Percentiles rank a stretch among this genome's conserved stretches.
Evolutionary conservation across 805 yeast genomes (phyloP).

Genomic region (Starmerella powellii): DNA sequence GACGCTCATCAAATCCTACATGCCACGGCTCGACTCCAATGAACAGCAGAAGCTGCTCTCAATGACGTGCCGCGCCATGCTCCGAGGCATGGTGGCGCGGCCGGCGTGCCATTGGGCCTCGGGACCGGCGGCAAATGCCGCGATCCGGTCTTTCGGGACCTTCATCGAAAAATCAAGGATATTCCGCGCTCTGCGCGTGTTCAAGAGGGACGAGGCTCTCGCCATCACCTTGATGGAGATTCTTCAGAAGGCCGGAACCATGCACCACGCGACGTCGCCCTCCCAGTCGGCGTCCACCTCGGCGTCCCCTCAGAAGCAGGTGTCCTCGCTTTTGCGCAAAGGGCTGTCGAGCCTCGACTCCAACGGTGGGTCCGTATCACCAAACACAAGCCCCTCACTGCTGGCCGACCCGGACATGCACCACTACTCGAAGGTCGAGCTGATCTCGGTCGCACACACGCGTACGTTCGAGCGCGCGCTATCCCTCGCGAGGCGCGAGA

Average conservation of each 20-base stretch:
- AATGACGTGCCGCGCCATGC: neutral
- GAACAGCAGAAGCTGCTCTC: conserved; percentile 2
- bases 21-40: conserved; percentile 1
- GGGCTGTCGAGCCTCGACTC: too few species aligned
- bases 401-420: neutral
- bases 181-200: conserved; percentile 3
- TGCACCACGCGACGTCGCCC: neutral
- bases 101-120: neutral
- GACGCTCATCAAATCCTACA: neutral
- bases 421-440: neutral
- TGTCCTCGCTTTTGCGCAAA: neutral
- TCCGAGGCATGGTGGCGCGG: neutral
- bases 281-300: neutral
- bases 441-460: neutral
- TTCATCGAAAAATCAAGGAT: conserved; percentile 1
- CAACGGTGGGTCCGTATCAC: too few species aligned
- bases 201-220: conserved; percentile 2
- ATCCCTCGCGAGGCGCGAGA: neutral
- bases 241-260: neutral
- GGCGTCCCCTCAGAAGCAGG: neutral
- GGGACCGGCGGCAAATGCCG: neutral
- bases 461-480: neutral
- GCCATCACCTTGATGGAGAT: conserved; percentile 1
- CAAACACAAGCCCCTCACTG: too few species aligned
- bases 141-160: neutral